Evolutionary conservation across 331 rosid genomes (phyloP).

Genomic region (Arachis monticola): DNA sequence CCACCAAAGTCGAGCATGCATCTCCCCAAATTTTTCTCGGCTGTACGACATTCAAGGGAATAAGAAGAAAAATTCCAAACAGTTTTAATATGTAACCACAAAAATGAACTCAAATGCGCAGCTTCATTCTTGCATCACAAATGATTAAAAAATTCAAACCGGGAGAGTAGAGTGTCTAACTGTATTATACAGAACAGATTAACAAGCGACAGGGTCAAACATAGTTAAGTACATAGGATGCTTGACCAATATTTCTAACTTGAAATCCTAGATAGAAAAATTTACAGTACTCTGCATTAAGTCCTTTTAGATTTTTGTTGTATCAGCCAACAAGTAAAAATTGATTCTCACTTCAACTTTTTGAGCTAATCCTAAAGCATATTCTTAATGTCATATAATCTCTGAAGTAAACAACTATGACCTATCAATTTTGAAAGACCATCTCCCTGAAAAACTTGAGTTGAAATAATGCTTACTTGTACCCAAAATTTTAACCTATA

Average conservation of each 20-base stretch:
- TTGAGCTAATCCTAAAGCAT: slow-evolving; percentile 6
- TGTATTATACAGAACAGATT: not conserved
- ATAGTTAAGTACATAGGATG: slow-evolving; percentile 3
- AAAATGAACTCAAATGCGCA: not conserved
- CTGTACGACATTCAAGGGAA: slow-evolving; percentile 46
- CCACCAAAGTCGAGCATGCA: slow-evolving; percentile 94
- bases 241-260: not conserved
- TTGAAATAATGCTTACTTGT: slow-evolving; percentile 6
- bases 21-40: slow-evolving; percentile 86
- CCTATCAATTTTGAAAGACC: slow-evolving; percentile 2
- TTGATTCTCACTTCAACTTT: slow-evolving; percentile 12
- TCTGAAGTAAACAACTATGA: not conserved
- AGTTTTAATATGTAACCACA: slow-evolving; percentile 24
- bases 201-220: not conserved
- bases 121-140: not conserved
- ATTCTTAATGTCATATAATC: not conserved
- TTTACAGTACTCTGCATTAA: not conserved
- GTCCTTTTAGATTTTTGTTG: not conserved
- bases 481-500: not conserved
- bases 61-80: slow-evolving; percentile 22
- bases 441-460: not conserved
- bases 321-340: not conserved
- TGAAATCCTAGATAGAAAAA: not conserved
- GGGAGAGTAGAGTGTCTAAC: not conserved
- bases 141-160: slow-evolving; percentile 2